Evolutionary conservation across 352 stramenopile genomes (phyloP).

Genomic region (Pseudoperonospora humuli): DNA sequence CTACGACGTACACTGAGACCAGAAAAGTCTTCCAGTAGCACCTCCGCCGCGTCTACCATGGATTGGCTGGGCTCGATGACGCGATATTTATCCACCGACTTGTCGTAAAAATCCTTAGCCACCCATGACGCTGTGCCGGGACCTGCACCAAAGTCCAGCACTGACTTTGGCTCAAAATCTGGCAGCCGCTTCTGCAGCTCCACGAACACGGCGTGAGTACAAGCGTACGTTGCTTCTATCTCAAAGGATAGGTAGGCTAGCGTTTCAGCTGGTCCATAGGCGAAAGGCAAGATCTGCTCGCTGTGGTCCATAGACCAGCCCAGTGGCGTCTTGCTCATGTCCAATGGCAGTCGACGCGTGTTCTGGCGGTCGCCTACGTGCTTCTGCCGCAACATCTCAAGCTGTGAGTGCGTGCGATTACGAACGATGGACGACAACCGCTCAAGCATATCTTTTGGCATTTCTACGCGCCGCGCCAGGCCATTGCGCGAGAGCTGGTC

Average conservation of each 20-base stretch:
- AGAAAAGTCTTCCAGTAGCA: constrained; percentile 65
- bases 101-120: constrained; percentile 58
- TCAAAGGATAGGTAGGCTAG: constrained; percentile 68
- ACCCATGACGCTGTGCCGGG: constrained; percentile 73
- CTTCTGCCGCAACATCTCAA: constrained; percentile 57
- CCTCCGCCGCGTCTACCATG: constrained; percentile 72
- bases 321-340: constrained; percentile 70
- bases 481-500: constrained; percentile 55
- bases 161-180: constrained; percentile 48
- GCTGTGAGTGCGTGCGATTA: constrained; percentile 69
- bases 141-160: constrained; percentile 75
- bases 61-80: constrained; percentile 81
- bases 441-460: constrained; percentile 53
- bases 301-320: constrained; percentile 73
- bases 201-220: constrained; percentile 55
- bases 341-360: constrained; percentile 48
- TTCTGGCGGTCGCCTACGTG: constrained; percentile 38
- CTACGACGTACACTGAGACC: constrained; percentile 64
- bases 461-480: constrained; percentile 59
- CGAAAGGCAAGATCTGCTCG: constrained; percentile 50
- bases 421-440: constrained; percentile 58
- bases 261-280: constrained; percentile 67
- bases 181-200: constrained; percentile 49
- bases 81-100: constrained; percentile 54
- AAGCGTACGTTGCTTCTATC: constrained; percentile 66